Evolutionary conservation across 768 basidiomycete species (phyloP), one percentile per base, ranked within the genome.

Genomic region (Russula dissimulans): DNA sequence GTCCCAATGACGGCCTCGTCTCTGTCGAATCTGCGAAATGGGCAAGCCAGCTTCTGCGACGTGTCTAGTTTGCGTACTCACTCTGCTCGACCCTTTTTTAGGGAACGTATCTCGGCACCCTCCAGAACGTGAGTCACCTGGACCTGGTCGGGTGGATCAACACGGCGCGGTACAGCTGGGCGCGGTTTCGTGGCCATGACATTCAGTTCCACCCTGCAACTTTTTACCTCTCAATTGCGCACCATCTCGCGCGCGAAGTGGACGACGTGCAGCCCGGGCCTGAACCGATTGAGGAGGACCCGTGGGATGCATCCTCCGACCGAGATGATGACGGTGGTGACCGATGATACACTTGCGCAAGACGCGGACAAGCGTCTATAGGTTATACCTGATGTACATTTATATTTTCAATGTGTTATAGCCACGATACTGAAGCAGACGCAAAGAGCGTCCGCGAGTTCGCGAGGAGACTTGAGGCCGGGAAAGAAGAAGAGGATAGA

Each of bases 101-200:
- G 87, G 97, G 97, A 41, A 92, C 87, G 17, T 97, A 98, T 69
- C 81, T 91, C 53, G 97, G 94, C n/a, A 98, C 95, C 2, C 76
- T 99, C 18, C 78, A 82, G 41, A 80, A 88, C 58, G 97, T 97
- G 15, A 95, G 91, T 67, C 97, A 99, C 69, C 81, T 95, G 39
- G 91, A 92, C 69, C 81, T 91, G 41, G 91, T 97, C 11, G 93
- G 95, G 6, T 97, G 95, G 95, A 86, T 92, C 52, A 95, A 94
- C 71, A 79, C 84, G 6, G 88, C 91, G 1, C 77, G 89, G 34
- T 95, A 91, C 72, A 91, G 91, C 68, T 89, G 91, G 81, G 87
- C 91, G 0, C 85, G 88, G 67, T 88, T 94, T 72, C 84, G 82
- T 66, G 97, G 95, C 11, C 86, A 84, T 57, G 87, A 91, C 63